These are phyloP conservation scores for Penicillium decumbens DNA, from an alignment of 2,329 filamentous ascomycete species.

Conservation along the genomic window DNA sequence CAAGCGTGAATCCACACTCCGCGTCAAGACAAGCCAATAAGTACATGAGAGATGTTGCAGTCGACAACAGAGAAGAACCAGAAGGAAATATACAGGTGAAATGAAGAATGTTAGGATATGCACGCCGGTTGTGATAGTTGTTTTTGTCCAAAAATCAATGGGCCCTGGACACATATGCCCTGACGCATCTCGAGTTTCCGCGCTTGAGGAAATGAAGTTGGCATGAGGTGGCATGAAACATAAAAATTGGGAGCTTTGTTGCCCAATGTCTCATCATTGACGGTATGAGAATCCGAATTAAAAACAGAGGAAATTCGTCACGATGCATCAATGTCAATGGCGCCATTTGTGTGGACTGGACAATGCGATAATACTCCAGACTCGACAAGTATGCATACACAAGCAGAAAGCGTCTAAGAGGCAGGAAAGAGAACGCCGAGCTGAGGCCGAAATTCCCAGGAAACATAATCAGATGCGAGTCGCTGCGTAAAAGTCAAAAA, in stretches of 20 bases:
- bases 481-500: slow-evolving; percentile 12
- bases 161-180: background rate
- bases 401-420: slow-evolving; percentile 10
- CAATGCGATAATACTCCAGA: slow-evolving; percentile 15
- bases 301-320: slow-evolving; percentile 6
- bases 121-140: slow-evolving; percentile 2
- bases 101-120: background rate
- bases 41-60: background rate
- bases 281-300: background rate
- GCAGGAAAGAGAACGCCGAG: slow-evolving; percentile 14
- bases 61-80: background rate
- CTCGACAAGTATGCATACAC: slow-evolving; percentile 12
- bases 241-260: background rate
- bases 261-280: slow-evolving; percentile 1
- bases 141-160: slow-evolving; percentile 2
- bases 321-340: slow-evolving; percentile 7
- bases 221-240: background rate
- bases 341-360: background rate
- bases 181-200: background rate
- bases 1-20: background rate
- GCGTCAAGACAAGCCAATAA: background rate
- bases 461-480: slow-evolving; percentile 16
- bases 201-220: background rate
- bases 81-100: background rate
- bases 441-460: slow-evolving; percentile 4